Conservation (phyloP, 345 rosid species). For the Syzygium oleosum region DNA sequence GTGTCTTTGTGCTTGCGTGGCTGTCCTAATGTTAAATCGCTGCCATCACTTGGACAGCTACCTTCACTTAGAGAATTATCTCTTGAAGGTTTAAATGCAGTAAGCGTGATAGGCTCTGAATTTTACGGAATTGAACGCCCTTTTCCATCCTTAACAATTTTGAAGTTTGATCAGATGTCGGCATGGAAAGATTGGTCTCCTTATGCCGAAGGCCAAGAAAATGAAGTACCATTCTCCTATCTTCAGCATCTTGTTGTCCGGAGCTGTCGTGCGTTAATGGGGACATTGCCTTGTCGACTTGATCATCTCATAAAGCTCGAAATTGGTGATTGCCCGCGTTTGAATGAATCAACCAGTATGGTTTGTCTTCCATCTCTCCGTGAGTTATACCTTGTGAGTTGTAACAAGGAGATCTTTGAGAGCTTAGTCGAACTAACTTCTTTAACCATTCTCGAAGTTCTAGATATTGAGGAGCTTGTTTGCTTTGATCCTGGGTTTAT, state of each 20-base stretch:
- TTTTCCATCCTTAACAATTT: background rate
- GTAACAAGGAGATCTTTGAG: background rate
- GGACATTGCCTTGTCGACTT: fast-evolving
- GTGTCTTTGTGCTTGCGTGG: background rate
- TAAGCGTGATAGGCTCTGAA: background rate
- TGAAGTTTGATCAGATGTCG: background rate
- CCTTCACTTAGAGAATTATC: background rate
- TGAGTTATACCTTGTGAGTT: background rate
- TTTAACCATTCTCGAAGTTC: no score
- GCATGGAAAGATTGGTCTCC: background rate
- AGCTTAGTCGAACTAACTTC: background rate
- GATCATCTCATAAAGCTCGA: background rate
- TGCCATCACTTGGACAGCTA: background rate
- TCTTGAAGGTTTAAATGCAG: background rate
- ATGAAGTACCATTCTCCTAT: fast-evolving
- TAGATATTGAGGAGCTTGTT: no score
- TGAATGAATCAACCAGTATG: fast-evolving
- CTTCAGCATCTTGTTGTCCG: background rate
- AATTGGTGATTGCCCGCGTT: fast-evolving
- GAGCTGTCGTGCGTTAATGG: fast-evolving
- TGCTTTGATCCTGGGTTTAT: background rate
- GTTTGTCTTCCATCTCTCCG: background rate
- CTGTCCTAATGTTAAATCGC: background rate
- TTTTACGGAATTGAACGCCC: background rate
- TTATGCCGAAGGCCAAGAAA: fast-evolving